Base-by-base conservation (phyloP, 108 stramenopile species). In the Skeletonema costatum region DNA sequence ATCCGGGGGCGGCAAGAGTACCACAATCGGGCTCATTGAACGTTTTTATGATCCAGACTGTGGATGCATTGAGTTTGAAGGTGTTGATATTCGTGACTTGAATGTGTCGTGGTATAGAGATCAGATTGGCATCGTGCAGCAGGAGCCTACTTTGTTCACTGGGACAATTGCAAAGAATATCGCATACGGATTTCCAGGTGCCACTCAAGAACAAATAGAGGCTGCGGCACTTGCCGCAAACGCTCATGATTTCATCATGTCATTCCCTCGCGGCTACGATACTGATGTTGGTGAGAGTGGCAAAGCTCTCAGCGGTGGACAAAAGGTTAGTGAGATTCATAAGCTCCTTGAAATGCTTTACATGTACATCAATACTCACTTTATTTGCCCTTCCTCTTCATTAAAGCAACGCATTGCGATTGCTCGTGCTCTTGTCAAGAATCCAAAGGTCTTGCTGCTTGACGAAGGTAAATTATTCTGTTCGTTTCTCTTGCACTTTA, bases 131-230 rank as follows among this genome's bases (percentile, higher is more conserved):
- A 87, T 93, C 31, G 99, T 99, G 5, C 60, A 82, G 29, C 99
- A 99, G 81, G 98, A 98, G 68, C 98, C 98, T 14, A 86, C 81
- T 2, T 90, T 99, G 10, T 99, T 98, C 66, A 76, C 88, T 4
- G 88, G 89, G 31, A 93, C 87, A 29, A 92, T 99, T 66, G 90
- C 81, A 31, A 89, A 94, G 48, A 99, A 99, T 75, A 98, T 99
- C 70, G 71, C 83, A 7, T 93, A 89, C 53, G 99, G 99, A 5
- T 64, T 38, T 0, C 72, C 73, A 2, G 81, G 73, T 30, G 90
- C 85, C 2, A 87, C 89, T 1, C 76, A 78, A 3, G 77, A 86
- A 36, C 76, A 94, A 53, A 86, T 98, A 33, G 80, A 89, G 64
- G 85, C 86, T 41, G 99, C 98, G 0, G 94, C 97, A 9, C 82